Base-by-base conservation (phyloP, 345 rosid species). In the Eutrema yunnanense region DNA sequence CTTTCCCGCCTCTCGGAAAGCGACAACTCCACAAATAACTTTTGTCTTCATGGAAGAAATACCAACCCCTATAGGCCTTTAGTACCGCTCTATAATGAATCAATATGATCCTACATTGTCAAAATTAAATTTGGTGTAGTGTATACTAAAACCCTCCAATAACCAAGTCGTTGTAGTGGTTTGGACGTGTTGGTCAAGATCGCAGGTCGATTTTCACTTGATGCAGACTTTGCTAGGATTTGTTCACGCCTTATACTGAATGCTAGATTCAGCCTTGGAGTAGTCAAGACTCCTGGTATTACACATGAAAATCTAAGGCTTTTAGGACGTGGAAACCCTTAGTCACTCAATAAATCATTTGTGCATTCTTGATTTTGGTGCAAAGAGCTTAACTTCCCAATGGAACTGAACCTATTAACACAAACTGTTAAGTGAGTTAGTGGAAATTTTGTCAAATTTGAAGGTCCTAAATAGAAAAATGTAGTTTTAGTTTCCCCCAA, bases 151-250 rank as follows among this genome's bases (percentile, higher is more conserved):
- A 50, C 37, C 53, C 44, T 51, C 26, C 22, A 51, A 41, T 41
- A 62, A 51, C 53, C 62, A 72, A 30, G 14, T 71, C 8, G 34
- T 49, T 60, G 51, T 29, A 29, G 10, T 38, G 9, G 32, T 38
- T 51, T 71, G 61, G 44, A 26, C n/a, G 38, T 71, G n/a, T 51
- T 71, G 8, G 42, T 60, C 51, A 60, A 49, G 42, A 41, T 60
- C 6, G 41, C 22, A 9, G 43, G 51, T 60, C 11, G 12, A 27
- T 30, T 62, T 27, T 43, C 62, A 53, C 26, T 62, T 42, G 14
- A n/a, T 64, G 62, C 12, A 36, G 54, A 44, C 47, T 27, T 63
- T 44, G 30, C 22, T 46, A 69, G 47, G 56, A 34, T 26, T 44
- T 64, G 33, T 54, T 54, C 56, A 43, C 40, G 13, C 64, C 65